A percentile compares a stretch with the other conserved stretches of the same genome.
Conservation (phyloP, 805 yeast genomes). For the Saitoella complicata region DNA sequence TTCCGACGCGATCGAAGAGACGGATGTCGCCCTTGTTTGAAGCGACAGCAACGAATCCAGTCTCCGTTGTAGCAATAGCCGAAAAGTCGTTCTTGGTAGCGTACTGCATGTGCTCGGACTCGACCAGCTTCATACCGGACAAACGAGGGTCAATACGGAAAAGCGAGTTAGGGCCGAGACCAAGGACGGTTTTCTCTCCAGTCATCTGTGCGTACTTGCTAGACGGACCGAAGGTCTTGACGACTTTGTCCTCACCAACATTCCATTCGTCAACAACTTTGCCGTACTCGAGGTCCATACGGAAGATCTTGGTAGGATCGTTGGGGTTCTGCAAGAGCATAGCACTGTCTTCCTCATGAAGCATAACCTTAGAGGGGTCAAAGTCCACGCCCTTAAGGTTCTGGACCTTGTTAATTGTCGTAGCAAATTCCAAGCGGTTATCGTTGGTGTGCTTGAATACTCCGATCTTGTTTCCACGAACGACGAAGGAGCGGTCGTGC, state of each 20-base stretch:
- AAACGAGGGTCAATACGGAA: constrained; percentile 74
- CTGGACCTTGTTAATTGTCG: constrained; percentile 49
- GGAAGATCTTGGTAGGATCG: constrained; percentile 33
- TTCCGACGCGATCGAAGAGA: constrained; percentile 55
- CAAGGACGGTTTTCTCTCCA: constrained; percentile 57
- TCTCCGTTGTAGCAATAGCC: constrained; percentile 51
- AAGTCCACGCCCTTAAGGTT: constrained; percentile 34
- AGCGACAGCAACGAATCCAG: constrained; percentile 64
- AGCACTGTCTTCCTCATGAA: constrained; percentile 56
- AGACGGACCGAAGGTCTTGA: constrained; percentile 52
- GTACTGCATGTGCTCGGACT: constrained; percentile 37
- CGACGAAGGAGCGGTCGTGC: constrained; percentile 61
- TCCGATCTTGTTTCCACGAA: constrained; percentile 65
- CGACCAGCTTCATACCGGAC: constrained; percentile 40
- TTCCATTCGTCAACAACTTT: constrained; percentile 78
- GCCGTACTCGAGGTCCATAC: constrained; percentile 69
- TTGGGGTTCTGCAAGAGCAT: constrained; percentile 47
- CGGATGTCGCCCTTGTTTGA: constrained; percentile 61
- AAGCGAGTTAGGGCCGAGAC: constrained; percentile 46
- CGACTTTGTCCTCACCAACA: constrained; percentile 29
- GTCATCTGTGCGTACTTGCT: constrained; percentile 59
- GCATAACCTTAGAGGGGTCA: constrained; percentile 51
- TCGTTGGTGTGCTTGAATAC: constrained; percentile 47
- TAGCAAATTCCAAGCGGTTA: constrained; percentile 37
- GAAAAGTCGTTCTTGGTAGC: constrained; percentile 40